Evolutionary conservation across 139 green algal species (phyloP).

Genomic region (Desmodesmus armatus): DNA sequence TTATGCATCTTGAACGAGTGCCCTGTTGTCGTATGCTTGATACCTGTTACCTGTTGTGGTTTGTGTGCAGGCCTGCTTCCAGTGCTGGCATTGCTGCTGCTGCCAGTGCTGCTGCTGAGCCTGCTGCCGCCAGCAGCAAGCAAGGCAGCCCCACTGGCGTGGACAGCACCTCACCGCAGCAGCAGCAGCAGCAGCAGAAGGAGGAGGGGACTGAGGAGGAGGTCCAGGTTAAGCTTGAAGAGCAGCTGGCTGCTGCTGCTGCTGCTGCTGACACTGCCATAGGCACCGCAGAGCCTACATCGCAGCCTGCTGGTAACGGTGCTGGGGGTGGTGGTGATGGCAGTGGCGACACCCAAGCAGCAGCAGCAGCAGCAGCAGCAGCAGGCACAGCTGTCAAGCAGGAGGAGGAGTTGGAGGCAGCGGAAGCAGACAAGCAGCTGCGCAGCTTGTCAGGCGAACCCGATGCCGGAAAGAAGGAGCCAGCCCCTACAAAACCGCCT

Average conservation of each 20-base stretch:
- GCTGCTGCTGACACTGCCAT: not conserved
- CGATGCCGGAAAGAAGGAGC: not conserved
- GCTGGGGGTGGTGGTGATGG: not conserved
- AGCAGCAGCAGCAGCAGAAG: not conserved
- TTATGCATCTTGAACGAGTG: too few relatives aligned
- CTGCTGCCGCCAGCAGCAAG: conserved; percentile 21
- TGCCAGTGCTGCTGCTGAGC: not conserved
- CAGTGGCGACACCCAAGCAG: too few relatives aligned
- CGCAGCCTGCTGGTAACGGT: not conserved
- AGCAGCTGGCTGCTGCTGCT: not conserved
- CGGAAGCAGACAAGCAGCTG: too few relatives aligned
- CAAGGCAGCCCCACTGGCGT: not conserved
- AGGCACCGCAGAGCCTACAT: not conserved
- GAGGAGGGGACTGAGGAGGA: not conserved
- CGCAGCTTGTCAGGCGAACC: too few relatives aligned
- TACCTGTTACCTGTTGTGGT: not conserved
- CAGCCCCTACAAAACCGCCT: too few relatives aligned
- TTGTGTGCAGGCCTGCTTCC: not conserved
- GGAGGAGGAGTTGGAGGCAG: too few relatives aligned
- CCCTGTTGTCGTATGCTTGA: not conserved
- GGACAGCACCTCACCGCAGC: not conserved
- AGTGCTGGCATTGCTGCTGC: not conserved
- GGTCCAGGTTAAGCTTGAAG: not conserved
- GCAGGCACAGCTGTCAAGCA: not conserved
- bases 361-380: not conserved